Base-by-base conservation (phyloP, 2,329 filamentous ascomycete species). In the Calonectria pseudoturangicola region DNA sequence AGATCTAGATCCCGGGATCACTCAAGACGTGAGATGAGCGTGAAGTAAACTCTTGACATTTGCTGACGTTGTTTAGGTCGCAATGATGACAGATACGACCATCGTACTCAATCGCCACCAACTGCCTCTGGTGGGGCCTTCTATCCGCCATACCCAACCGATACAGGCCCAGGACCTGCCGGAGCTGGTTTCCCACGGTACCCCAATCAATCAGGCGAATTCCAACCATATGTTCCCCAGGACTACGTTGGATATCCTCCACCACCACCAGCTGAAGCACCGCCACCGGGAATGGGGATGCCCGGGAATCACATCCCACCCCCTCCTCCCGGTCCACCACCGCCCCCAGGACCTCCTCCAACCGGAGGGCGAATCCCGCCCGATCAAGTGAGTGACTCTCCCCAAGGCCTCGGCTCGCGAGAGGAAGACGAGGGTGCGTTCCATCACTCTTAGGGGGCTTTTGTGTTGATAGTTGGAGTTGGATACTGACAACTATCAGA, bases 91-190 rank as follows among this genome's bases (percentile, higher is more conserved):
- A 78, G 72, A 21, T 83, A 86, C 48, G 79, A 83, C 66, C 79
- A 80, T 47, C 84, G 84, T 13, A 82, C 84, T 5, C 84, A 85
- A 6, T 89, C 88, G 2, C 88, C 88, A 0, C 86, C 87, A 3
- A 87, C 84, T 67, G 87, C 87, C 4, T 89, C 88, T 2, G 88
- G 88, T n/a, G 88, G 88, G 15, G 85, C 86, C 18, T 89, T 85
- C 77, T 88, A 87, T 72, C 86, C 85, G 3, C 85, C 86, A 3
- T 85, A 85, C 60, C 84, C 84, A 8, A 77, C 77, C 73, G 69
- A 84, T 72, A 28, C 82, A 74, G 41, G 79, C 77, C 63, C 75
- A 48, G 62, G 72, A 2, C 54, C 72, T 16, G 75, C 69, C 13
- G 56, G 75, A 54, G 77, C 75, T 12, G 81, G 81, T 21, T 84